Evolutionary conservation across 202 grass and related monocot genomes (phyloP).

Genomic region (Musa balbisiana): DNA sequence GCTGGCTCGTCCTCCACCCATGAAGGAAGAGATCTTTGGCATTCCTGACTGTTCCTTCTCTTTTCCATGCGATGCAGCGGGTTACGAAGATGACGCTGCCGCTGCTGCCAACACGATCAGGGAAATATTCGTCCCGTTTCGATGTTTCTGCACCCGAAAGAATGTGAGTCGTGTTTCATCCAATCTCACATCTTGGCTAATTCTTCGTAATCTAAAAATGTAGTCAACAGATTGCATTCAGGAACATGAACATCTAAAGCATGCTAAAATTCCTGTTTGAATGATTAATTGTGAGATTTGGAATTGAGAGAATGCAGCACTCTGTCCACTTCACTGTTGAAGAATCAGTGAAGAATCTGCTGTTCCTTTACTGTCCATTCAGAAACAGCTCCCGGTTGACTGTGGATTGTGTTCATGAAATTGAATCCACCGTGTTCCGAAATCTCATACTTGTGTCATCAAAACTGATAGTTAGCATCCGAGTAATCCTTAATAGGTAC

Average conservation of each 20-base stretch:
- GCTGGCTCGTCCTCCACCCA: not conserved
- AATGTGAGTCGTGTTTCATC: not conserved
- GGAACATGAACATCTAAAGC: too few species aligned
- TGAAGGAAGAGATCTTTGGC: not conserved
- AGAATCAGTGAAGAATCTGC: too few species aligned
- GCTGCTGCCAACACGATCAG: not conserved
- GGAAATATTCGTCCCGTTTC: not conserved
- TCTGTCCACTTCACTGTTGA: too few species aligned
- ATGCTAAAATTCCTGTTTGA: too few species aligned
- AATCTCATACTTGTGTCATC: too few species aligned
- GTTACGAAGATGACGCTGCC: not conserved
- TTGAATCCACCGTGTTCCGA: not conserved
- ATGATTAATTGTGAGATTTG: too few species aligned
- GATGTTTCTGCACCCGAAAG: constrained; percentile 11
- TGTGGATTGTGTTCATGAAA: not conserved
- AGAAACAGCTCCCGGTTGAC: too few species aligned
- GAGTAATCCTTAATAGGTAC: constrained; percentile 30
- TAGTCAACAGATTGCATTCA: too few species aligned
- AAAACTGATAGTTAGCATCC: not conserved
- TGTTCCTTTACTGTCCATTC: too few species aligned
- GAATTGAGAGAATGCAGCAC: too few species aligned
- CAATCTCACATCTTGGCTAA: not conserved
- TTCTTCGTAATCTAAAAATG: too few species aligned
- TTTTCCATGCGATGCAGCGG: not conserved
- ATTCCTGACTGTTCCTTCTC: not conserved